Base-by-base conservation (phyloP, 768 basidiomycete species). In the Boletus fagicola region DNA sequence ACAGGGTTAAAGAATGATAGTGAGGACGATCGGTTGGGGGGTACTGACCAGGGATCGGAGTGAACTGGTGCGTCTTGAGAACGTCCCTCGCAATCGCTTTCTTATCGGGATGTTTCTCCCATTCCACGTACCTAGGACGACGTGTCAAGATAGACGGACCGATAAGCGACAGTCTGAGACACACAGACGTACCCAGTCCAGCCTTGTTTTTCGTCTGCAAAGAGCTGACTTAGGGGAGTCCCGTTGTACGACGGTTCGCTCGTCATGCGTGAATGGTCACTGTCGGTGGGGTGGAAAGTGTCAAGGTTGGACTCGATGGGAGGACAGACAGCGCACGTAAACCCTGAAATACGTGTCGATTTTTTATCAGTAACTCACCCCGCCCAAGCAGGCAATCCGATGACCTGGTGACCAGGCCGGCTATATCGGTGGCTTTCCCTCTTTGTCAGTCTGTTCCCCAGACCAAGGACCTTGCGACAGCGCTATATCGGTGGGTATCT, bases 21-120 rank as follows among this genome's bases (percentile, higher is more conserved):
- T n/a, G 12, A 30, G n/a, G 20, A n/a, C 5, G 36, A n/a, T 48
- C 18, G 12, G 22, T 6, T 18, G 22, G 22, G 28, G 5, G 40
- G 20, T 24, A 50, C 54, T 30, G 18, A 62, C 60, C 61, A 46
- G 60, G 54, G 5, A 62, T 58, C 12, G 24, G 60, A 4, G 54
- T 53, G 40, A 62, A 62, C 33, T 50, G 15, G 60, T 62, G 54
- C 18, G n/a, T 57, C 28, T 53, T 42, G 15, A 62, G 60, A 31
- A 62, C 42, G 16, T 45, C 44, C 33, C 12, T 62, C n/a, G 60
- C 54, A 13, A 62, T 18, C 0, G 50, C 48, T 22, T 62, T 62
- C 55, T 62, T 62, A n/a, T 57, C 43, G 15, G 51, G 54, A 51
- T 39, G 54, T 6, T 51, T 62, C 20, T 62, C 61, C 61, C 61